Evolutionary conservation across 805 yeast genomes (phyloP).

Genomic region (Nakazawaea populi): DNA sequence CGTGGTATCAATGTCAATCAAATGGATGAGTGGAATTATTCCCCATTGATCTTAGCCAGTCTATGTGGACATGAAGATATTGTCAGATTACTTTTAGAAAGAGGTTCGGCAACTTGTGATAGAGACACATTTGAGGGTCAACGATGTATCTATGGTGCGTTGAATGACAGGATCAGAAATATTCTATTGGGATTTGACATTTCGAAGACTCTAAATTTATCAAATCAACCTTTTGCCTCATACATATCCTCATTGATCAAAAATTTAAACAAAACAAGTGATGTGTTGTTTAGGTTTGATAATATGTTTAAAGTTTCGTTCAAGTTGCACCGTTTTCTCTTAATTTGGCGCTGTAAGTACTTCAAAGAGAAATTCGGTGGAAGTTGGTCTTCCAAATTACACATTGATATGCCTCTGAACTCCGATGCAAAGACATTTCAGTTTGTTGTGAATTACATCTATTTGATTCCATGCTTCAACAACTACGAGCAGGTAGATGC

Average conservation of each 20-base stretch:
- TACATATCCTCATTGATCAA: constrained; percentile 48
- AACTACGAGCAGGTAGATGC: constrained; percentile 26
- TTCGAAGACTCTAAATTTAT: constrained; percentile 58
- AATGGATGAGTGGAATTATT: constrained; percentile 68
- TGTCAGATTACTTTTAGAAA: constrained; percentile 51
- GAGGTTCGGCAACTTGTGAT: constrained; percentile 68
- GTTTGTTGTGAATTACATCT: constrained; percentile 22
- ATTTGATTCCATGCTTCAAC: constrained; percentile 23
- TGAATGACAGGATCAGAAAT: constrained; percentile 59
- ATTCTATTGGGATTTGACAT: constrained; percentile 56
- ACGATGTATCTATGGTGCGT: constrained; percentile 70
- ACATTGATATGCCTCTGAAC: constrained; percentile 16
- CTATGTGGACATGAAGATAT: constrained; percentile 68
- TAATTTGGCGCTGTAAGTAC: constrained; percentile 29
- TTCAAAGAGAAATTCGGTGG: constrained; percentile 20
- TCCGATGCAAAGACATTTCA: constrained; percentile 25
- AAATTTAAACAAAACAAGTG: constrained; percentile 23
- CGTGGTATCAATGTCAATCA: constrained; percentile 46
- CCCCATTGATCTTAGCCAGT: constrained; percentile 69
- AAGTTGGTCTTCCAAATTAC: constrained; percentile 17
- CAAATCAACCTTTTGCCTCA: constrained; percentile 62
- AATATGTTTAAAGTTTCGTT: constrained; percentile 11
- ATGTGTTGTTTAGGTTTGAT: constrained; percentile 24
- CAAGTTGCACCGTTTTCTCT: constrained; percentile 34
- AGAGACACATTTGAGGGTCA: constrained; percentile 81